A percentile compares a stretch with the other conserved stretches of the same genome.
Conservation (phyloP, 2,329 filamentous ascomycete genomes). For the Chrysoporthe deuterocubensis region DNA sequence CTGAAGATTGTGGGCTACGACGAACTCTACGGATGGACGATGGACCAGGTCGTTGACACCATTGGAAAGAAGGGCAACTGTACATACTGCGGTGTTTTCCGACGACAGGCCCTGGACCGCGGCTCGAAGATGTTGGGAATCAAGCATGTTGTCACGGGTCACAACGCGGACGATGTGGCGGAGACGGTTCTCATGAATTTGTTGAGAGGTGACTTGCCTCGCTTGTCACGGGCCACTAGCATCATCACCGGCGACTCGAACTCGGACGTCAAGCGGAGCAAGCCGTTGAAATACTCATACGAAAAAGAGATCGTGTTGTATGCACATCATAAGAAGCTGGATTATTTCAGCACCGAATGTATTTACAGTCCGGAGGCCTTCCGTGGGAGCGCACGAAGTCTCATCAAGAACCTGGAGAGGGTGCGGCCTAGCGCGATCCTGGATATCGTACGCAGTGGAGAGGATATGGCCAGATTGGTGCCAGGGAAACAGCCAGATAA, state of each 20-base stretch:
- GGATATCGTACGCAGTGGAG: slow-evolving; percentile 91
- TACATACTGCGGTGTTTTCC: slow-evolving; percentile 97
- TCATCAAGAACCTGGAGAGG: slow-evolving; percentile 95
- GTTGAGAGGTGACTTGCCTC: slow-evolving; percentile 84
- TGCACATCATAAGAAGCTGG: slow-evolving; percentile 92
- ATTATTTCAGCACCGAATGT: slow-evolving; percentile 98
- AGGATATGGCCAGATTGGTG: slow-evolving; percentile 93
- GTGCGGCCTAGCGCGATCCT: slow-evolving; percentile 92
- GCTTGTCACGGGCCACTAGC: slow-evolving; percentile 84
- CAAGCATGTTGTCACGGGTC: slow-evolving; percentile 92
- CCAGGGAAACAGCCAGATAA: slow-evolving; percentile 58
- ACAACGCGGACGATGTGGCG: slow-evolving; percentile 96
- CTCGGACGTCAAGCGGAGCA: slow-evolving; percentile 93
- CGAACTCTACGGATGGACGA: slow-evolving; percentile 97
- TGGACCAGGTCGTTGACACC: slow-evolving; percentile 97
- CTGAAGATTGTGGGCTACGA: slow-evolving; percentile 91
- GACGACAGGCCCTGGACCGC: slow-evolving; percentile 89
- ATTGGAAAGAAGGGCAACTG: slow-evolving; percentile 99
- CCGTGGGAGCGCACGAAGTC: slow-evolving; percentile 82
- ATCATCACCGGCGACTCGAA: slow-evolving; percentile 79
- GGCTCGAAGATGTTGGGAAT: slow-evolving; percentile 88
- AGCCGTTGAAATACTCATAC: slow-evolving; percentile 97
- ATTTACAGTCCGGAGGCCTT: slow-evolving; percentile 98
- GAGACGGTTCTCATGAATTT: slow-evolving; percentile 99
- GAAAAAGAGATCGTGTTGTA: slow-evolving; percentile 99